Percentiles rank a stretch among this genome's conserved stretches.
Conservation (phyloP, 352 stramenopile species). For the Blastocystis sp. region DNA sequence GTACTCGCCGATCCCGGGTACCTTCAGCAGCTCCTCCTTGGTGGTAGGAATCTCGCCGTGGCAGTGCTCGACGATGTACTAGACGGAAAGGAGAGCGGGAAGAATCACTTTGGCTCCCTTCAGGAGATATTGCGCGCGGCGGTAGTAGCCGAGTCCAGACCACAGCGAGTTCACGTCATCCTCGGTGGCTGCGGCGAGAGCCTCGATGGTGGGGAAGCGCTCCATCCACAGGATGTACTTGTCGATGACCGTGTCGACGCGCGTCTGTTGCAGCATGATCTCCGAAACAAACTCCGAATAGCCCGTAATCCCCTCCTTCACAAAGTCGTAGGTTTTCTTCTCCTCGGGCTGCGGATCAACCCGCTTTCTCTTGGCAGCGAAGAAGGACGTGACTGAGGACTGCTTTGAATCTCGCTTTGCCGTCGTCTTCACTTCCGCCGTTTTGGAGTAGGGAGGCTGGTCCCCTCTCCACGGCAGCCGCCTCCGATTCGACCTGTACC, state of each 20-base stretch:
- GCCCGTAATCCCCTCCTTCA: constrained; percentile 57
- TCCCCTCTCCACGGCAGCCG: constrained; percentile 89
- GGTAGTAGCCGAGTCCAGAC: constrained; percentile 96
- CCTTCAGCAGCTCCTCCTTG: constrained; percentile 82
- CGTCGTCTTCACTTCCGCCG: constrained; percentile 70
- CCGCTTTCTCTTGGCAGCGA: constrained; percentile 75
- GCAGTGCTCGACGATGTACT: constrained; percentile 88
- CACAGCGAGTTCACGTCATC: constrained; percentile 96
- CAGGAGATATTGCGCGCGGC: constrained; percentile 92
- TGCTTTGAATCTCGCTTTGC: constrained; percentile 49
- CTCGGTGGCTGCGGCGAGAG: constrained; percentile 84
- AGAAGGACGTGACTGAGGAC: constrained; percentile 40
- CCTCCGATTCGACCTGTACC: constrained; percentile 84
- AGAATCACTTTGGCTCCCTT: constrained; percentile 77
- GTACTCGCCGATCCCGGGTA: constrained; percentile 94
- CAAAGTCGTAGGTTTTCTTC: constrained; percentile 65
- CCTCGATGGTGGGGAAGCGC: constrained; percentile 88
- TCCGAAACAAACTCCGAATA: constrained; percentile 90
- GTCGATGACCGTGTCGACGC: constrained; percentile 95
- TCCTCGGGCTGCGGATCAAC: constrained; percentile 69
- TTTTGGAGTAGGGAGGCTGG: constrained; percentile 76
- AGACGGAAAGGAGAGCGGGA: constrained; percentile 53
- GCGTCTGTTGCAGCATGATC: constrained; percentile 99
- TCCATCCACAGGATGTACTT: constrained; percentile 94
- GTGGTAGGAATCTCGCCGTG: constrained; percentile 81